phyloP scores from a whole-genome alignment of 805 yeast species.

The Kazachstania bromeliacearum region DNA sequence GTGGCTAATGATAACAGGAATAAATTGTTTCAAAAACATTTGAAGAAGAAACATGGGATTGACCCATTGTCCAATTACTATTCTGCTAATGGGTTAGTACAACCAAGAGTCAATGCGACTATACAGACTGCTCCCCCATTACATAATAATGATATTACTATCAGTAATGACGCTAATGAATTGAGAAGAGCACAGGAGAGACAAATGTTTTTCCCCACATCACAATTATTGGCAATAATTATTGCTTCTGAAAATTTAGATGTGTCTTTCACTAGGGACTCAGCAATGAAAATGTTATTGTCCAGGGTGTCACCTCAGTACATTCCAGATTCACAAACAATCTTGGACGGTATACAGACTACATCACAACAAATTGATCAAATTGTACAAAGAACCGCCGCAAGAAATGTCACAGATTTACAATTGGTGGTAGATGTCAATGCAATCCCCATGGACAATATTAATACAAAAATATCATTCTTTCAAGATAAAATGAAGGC shows the following conservation, averaged over 20 bases:
- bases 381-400: slow-evolving; percentile 10
- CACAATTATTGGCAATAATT: slow-evolving; percentile 11
- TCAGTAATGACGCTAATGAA: neutral
- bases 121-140: neutral
- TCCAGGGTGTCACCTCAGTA: slow-evolving; percentile 4
- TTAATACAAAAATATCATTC: slow-evolving; percentile 1
- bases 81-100: neutral
- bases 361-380: slow-evolving; percentile 8
- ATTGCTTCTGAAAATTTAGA: slow-evolving; percentile 16
- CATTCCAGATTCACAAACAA: slow-evolving; percentile 3
- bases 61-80: slow-evolving; percentile 6
- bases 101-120: neutral
- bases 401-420: slow-evolving; percentile 9
- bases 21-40: slow-evolving; percentile 6
- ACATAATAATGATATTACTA: neutral
- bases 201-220: slow-evolving; percentile 8
- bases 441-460: neutral
- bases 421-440: slow-evolving; percentile 7
- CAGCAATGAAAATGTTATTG: slow-evolving; percentile 8
- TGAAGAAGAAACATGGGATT: slow-evolving; percentile 8
- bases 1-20: neutral
- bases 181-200: slow-evolving; percentile 3
- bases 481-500: slow-evolving; percentile 3
- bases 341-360: slow-evolving; percentile 1
- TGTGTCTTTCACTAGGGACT: slow-evolving; percentile 7